Percentiles rank a stretch among this genome's conserved stretches.
Evolutionary conservation across 1,139 yeast species (phyloP).

Genomic region (Geotrichum reessii): DNA sequence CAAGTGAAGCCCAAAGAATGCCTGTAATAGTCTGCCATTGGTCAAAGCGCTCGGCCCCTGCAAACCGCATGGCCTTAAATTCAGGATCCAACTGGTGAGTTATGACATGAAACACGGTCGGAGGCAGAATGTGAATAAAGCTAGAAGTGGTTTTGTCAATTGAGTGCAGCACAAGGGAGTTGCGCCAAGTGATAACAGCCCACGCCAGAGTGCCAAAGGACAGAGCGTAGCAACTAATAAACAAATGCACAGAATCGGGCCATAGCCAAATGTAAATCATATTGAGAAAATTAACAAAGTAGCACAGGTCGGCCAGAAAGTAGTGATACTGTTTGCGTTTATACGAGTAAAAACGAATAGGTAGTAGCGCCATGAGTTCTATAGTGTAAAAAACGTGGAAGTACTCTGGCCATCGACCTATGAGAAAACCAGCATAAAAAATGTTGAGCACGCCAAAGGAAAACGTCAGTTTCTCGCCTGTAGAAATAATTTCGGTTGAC

Average conservation of each 20-base stretch:
- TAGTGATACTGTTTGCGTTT: conserved; percentile 75
- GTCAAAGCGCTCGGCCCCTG: conserved; percentile 66
- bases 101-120: conserved; percentile 78
- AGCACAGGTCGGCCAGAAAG: conserved; percentile 88
- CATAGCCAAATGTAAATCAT: conserved; percentile 74
- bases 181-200: conserved; percentile 96
- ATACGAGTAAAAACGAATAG: conserved; percentile 78
- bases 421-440: conserved; percentile 65
- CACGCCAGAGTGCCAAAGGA: conserved; percentile 85
- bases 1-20: conserved; percentile 70
- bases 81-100: conserved; percentile 69
- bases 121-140: conserved; percentile 87
- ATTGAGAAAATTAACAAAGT: conserved; percentile 73
- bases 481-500: conserved; percentile 38
- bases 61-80: conserved; percentile 55
- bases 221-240: conserved; percentile 77
- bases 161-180: conserved; percentile 84
- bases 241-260: conserved; percentile 66
- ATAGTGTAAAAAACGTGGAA: conserved; percentile 73
- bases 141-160: conserved; percentile 91
- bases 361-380: conserved; percentile 62
- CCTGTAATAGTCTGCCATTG: conserved; percentile 72
- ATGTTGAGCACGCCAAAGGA: conserved; percentile 65
- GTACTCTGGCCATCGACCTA: conserved; percentile 71
- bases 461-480: conserved; percentile 77